These are phyloP conservation scores for Solidago caesia DNA, from an alignment of 129 eudicot genomes.

Conservation along the genomic window DNA sequence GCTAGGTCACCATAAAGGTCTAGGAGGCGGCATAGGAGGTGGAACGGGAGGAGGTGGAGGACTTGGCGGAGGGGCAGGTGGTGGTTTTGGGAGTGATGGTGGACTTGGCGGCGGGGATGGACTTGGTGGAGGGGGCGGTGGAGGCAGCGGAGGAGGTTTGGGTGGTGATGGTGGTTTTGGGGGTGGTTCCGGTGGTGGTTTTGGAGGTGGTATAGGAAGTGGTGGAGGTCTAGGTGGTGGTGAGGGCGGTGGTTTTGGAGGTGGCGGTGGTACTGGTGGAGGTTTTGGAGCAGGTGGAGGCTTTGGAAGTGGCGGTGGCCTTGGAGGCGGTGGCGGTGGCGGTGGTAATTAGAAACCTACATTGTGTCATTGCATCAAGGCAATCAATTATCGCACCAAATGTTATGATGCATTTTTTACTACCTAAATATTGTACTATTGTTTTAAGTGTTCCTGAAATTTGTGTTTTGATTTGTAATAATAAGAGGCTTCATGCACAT, in stretches of 20 bases:
- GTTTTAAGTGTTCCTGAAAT: neutral
- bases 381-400: neutral
- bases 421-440: neutral
- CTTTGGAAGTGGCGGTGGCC: conserved; percentile 27
- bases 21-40: conserved; percentile 20
- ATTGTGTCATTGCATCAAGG: neutral
- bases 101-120: conserved; percentile 34
- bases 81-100: conserved; percentile 24
- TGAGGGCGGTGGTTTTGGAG: conserved; percentile 32
- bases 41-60: conserved; percentile 21
- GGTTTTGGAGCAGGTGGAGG: conserved; percentile 36
- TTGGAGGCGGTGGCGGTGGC: conserved; percentile 8
- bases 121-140: conserved; percentile 32
- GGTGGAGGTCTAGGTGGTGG: conserved; percentile 37
- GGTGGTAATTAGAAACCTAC: conserved; percentile 16
- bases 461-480: conserved; percentile 1
- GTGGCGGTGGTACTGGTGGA: conserved; percentile 25
- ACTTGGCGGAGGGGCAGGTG: conserved; percentile 16
- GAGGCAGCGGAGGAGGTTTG: conserved; percentile 29
- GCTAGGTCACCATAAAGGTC: conserved; percentile 25
- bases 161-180: conserved; percentile 42
- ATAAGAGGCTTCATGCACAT: neutral
- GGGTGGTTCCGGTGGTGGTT: conserved; percentile 37
- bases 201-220: conserved; percentile 33
- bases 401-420: conserved; percentile 7